Conservation (phyloP, 2,329 filamentous ascomycete genomes). For the Fusarium equiseti region DNA sequence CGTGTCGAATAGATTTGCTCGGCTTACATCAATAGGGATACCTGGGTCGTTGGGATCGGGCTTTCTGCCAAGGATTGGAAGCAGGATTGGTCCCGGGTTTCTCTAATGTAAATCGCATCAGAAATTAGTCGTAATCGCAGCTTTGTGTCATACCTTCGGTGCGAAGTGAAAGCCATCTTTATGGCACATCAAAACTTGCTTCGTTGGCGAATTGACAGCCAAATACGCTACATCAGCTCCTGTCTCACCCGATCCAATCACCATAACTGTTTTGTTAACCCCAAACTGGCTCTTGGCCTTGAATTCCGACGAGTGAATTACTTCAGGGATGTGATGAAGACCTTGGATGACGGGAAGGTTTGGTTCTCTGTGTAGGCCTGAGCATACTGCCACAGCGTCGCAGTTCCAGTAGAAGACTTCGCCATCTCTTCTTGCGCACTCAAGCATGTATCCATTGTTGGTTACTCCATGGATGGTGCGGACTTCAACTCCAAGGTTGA, state of each 20-base stretch:
- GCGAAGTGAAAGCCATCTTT: constrained; percentile 10
- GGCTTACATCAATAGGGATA: constrained; percentile 7
- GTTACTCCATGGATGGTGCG: not conserved
- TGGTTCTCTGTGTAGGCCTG: constrained; percentile 21
- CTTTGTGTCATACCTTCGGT: not conserved
- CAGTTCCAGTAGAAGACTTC: not conserved
- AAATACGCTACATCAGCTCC: not conserved
- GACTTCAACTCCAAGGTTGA: not conserved
- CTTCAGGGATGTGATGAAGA: constrained; percentile 6
- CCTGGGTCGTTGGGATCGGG: not conserved
- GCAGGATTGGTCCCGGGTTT: not conserved
- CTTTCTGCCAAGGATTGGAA: not conserved
- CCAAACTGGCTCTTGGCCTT: not conserved
- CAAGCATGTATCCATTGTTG: fast-evolving
- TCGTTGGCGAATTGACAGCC: not conserved
- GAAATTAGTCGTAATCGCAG: fast-evolving
- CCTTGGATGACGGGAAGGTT: constrained; percentile 12
- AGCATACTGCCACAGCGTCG: constrained; percentile 19
- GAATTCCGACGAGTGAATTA: constrained; percentile 50
- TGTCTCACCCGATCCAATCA: not conserved
- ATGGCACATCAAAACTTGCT: not conserved
- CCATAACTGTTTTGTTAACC: not conserved
- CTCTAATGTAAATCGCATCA: not conserved
- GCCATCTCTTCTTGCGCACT: not conserved
- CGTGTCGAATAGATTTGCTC: constrained; percentile 9